These are phyloP conservation scores for Aspergillus pseudoviridinutans DNA, from an alignment of 2,329 filamentous ascomycete genomes.

Conservation along the genomic window DNA sequence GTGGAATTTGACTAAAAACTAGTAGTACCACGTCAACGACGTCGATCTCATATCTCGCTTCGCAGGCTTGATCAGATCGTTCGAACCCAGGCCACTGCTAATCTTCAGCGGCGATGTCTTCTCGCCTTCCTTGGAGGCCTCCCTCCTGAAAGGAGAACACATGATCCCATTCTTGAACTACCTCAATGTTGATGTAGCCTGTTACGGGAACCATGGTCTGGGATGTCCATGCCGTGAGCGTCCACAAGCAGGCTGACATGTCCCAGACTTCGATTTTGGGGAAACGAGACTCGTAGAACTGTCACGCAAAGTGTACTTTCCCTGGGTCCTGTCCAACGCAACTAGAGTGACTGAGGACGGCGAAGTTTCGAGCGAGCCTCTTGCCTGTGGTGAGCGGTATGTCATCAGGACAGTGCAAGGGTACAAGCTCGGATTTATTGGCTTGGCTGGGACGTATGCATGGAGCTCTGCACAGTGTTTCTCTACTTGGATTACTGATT, in stretches of 20 bases:
- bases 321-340: conserved; percentile 8
- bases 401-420: conserved; percentile 6
- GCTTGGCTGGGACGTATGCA: conserved; percentile 16
- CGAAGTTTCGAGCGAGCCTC: neutral
- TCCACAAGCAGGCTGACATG: neutral
- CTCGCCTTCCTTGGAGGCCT: conserved; percentile 16
- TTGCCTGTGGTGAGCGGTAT: conserved; percentile 8
- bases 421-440: conserved; percentile 12
- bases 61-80: neutral
- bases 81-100: neutral
- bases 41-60: neutral
- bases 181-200: conserved; percentile 10
- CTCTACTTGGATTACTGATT: conserved; percentile 10
- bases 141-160: conserved; percentile 14
- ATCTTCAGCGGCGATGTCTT: conserved; percentile 16
- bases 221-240: neutral
- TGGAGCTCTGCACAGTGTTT: conserved; percentile 1
- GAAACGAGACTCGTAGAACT: conserved; percentile 10
- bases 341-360: neutral
- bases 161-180: conserved; percentile 13
- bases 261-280: conserved; percentile 13
- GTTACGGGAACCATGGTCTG: conserved; percentile 18
- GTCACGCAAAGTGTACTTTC: conserved; percentile 8
- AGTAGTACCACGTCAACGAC: neutral
- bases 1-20: neutral